A percentile compares a stretch with the other conserved stretches of the same genome.
phyloP scores from a whole-genome alignment of 768 basidiomycete species.

The Naematelia encephala region DNA sequence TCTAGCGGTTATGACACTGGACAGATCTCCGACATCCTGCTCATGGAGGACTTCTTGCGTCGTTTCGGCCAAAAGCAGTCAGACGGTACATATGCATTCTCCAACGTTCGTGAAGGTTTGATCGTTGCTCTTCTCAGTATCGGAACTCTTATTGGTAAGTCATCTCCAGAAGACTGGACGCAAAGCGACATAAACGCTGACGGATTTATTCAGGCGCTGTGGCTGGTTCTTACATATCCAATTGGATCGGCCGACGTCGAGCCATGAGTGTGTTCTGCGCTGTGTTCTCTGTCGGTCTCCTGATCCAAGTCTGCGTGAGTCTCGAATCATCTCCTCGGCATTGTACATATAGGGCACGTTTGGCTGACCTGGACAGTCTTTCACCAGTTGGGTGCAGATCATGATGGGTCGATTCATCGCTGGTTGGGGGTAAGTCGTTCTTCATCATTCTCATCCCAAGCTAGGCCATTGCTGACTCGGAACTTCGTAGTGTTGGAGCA shows the following conservation, averaged over 20 bases:
- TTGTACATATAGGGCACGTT: background rate
- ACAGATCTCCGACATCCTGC: conserved; percentile 71
- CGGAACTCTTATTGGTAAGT: conserved; percentile 62
- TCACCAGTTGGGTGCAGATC: conserved; percentile 63
- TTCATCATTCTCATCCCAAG: background rate
- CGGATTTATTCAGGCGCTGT: background rate
- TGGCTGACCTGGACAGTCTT: conserved; percentile 42
- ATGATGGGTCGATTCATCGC: conserved; percentile 62
- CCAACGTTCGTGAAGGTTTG: conserved; percentile 58
- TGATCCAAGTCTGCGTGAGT: conserved; percentile 53
- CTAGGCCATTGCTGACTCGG: background rate
- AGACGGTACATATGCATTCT: conserved; percentile 57
- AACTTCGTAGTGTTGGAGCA: conserved; percentile 2
- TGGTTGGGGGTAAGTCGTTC: conserved; percentile 61
- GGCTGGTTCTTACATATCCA: conserved; percentile 53
- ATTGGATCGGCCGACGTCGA: conserved; percentile 63
- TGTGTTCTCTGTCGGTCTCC: conserved; percentile 1
- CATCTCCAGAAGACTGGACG: background rate
- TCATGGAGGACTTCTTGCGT: conserved; percentile 56
- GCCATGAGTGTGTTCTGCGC: conserved; percentile 65
- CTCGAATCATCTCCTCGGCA: conserved; percentile 33
- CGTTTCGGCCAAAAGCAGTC: conserved; percentile 60
- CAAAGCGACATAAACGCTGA: background rate
- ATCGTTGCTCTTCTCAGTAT: conserved; percentile 70
- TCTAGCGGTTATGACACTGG: conserved; percentile 63